Evolutionary conservation across 202 grass and related monocot genomes (phyloP).

Genomic region (Tripidium arundinaceum): DNA sequence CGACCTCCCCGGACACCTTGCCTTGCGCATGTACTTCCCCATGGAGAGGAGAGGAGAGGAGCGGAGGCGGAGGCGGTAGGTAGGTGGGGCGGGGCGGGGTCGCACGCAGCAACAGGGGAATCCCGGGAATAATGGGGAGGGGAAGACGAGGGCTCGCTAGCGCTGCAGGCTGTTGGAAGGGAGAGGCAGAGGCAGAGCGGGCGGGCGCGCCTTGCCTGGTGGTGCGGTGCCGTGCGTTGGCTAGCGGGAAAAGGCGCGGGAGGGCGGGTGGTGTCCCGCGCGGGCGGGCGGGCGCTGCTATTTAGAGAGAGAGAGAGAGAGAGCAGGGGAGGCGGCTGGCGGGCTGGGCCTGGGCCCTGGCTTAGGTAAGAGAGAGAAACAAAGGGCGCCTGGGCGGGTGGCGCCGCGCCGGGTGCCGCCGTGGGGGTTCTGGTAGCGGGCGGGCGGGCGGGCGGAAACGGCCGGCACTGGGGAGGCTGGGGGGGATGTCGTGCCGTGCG

Average conservation of each 20-base stretch:
- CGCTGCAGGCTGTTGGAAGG: neutral
- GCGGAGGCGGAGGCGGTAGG: neutral
- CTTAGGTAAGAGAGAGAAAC: constrained; percentile 26
- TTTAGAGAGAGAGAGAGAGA: neutral
- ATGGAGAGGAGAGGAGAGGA: constrained; percentile 16
- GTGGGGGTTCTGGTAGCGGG: too few species aligned
- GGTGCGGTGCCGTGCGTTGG: neutral
- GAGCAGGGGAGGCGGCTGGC: neutral
- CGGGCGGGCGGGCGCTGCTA: neutral
- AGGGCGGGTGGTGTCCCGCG: neutral
- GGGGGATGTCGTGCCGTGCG: neutral
- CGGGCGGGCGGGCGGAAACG: neutral
- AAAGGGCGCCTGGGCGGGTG: too few species aligned
- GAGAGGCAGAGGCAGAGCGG: neutral
- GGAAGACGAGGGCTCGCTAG: neutral
- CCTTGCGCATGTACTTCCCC: constrained; percentile 93
- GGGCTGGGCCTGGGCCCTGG: neutral
- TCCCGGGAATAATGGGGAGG: constrained; percentile 36
- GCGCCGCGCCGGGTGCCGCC: neutral
- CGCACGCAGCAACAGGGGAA: constrained; percentile 11
- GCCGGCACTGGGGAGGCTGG: neutral
- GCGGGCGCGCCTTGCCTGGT: too few species aligned
- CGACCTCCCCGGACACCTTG: constrained; percentile 89
- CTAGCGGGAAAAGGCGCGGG: constrained; percentile 28
- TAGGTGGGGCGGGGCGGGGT: neutral